These are phyloP conservation scores for Forsythia viridissima DNA, from an alignment of 257 asterid species.

Conservation along the genomic window DNA sequence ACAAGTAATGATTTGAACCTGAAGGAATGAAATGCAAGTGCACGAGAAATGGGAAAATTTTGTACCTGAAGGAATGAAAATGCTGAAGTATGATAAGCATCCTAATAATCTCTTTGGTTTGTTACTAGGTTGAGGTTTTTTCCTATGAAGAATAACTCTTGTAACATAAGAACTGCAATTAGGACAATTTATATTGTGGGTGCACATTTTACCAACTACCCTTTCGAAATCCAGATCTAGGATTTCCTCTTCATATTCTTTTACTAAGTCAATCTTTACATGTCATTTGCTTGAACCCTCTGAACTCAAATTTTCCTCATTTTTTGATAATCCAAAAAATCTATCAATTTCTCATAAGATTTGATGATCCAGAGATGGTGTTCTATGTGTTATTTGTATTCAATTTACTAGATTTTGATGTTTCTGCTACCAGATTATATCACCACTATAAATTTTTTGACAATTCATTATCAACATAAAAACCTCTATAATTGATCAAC, in stretches of 20 bases:
- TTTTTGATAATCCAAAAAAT: not conserved
- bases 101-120: conserved; percentile 37
- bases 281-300: conserved; percentile 6
- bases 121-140: conserved; percentile 9
- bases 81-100: conserved; percentile 58
- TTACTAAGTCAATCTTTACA: conserved; percentile 21
- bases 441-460: too few species aligned
- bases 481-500: too few species aligned
- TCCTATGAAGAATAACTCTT: conserved; percentile 59
- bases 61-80: conserved; percentile 55
- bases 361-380: too few species aligned
- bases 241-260: conserved; percentile 48
- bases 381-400: too few species aligned
- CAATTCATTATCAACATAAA: too few species aligned
- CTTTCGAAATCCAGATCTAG: conserved; percentile 61
- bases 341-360: too few species aligned
- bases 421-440: too few species aligned
- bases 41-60: not conserved
- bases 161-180: conserved; percentile 53
- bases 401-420: too few species aligned
- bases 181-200: conserved; percentile 61
- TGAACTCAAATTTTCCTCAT: not conserved
- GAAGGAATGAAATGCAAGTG: too few species aligned
- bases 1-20: too few species aligned
- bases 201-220: conserved; percentile 47